Evolutionary conservation across 169 alveolate genomes (phyloP).

Genomic region (Ichthyophthirius multifiliis): DNA sequence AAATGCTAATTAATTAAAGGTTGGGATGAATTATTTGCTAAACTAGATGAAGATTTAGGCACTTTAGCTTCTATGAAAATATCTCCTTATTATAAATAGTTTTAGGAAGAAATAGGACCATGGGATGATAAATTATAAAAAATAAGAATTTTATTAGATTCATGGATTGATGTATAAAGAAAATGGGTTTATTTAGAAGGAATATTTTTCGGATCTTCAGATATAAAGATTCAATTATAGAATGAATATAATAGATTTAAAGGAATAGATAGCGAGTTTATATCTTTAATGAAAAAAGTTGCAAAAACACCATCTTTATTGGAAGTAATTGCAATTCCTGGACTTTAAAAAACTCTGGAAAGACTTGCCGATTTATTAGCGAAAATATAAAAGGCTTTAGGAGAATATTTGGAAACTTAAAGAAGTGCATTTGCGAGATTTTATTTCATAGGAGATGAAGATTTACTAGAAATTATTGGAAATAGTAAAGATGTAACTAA

Average conservation of each 20-base stretch:
- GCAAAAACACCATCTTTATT: conserved; percentile 83
- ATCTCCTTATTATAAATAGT: conserved; percentile 90
- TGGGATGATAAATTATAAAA: conserved; percentile 96
- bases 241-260: conserved; percentile 94
- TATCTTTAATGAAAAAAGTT: conserved; percentile 92
- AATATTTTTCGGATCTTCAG: conserved; percentile 96
- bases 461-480: conserved; percentile 97
- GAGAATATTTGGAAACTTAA: conserved; percentile 96
- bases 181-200: conserved; percentile 98
- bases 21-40: conserved; percentile 96
- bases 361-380: conserved; percentile 91
- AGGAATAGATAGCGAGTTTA: conserved; percentile 93
- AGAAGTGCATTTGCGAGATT: conserved; percentile 97
- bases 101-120: conserved; percentile 93
- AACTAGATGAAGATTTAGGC: conserved; percentile 94
- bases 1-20: conserved; percentile 94
- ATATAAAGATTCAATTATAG: conserved; percentile 93
- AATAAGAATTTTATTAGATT: conserved; percentile 90
- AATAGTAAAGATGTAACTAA: conserved; percentile 93
- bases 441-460: conserved; percentile 99
- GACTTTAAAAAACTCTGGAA: conserved; percentile 92
- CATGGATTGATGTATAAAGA: conserved; percentile 97
- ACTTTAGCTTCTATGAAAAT: conserved; percentile 94
- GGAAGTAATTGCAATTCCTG: conserved; percentile 88
- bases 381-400: conserved; percentile 94